Evolutionary conservation across 2,329 filamentous ascomycete genomes (phyloP).

Genomic region (Zopfia rhizophila): DNA sequence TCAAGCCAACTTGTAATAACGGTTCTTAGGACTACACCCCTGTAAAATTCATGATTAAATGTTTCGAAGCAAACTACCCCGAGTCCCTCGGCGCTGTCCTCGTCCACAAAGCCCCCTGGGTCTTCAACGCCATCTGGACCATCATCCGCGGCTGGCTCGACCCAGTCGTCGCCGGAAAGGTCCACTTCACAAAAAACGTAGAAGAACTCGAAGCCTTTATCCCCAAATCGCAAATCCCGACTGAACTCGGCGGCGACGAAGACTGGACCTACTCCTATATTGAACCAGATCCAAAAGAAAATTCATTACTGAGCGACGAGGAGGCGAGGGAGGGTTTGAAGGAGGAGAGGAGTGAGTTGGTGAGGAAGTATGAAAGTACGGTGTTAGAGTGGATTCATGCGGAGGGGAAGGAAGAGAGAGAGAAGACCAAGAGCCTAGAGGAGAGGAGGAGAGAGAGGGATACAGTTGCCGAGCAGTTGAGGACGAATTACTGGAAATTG

Average conservation of each 20-base stretch:
- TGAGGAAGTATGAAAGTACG: conserved; percentile 76
- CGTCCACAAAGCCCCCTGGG: conserved; percentile 95
- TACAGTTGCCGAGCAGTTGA: conserved; percentile 70
- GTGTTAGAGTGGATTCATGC: conserved; percentile 79
- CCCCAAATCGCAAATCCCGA: conserved; percentile 74
- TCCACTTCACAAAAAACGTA: conserved; percentile 88
- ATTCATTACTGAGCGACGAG: conserved; percentile 74
- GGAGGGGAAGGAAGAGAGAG: conserved; percentile 51
- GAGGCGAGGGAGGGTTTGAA: conserved; percentile 72
- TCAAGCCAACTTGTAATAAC: background rate
- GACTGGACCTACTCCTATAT: conserved; percentile 85
- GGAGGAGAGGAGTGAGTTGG: conserved; percentile 71
- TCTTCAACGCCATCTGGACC: conserved; percentile 98
- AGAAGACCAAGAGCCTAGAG: conserved; percentile 46
- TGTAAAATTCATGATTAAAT: conserved; percentile 99
- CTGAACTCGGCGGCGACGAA: conserved; percentile 87
- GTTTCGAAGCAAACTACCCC: conserved; percentile 98
- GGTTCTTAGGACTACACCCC: conserved; percentile 82
- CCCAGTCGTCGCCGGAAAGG: conserved; percentile 92
- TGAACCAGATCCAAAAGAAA: conserved; percentile 80
- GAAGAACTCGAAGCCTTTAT: conserved; percentile 84
- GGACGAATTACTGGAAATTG: conserved; percentile 84
- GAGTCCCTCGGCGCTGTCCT: conserved; percentile 90
- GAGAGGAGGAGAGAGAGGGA: conserved; percentile 68
- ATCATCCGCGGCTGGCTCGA: conserved; percentile 97